A percentile compares a stretch with the other conserved stretches of the same genome.
Evolutionary conservation across 1,284 basidiomycete species (phyloP).

Genomic region (Ustilago loliicola): DNA sequence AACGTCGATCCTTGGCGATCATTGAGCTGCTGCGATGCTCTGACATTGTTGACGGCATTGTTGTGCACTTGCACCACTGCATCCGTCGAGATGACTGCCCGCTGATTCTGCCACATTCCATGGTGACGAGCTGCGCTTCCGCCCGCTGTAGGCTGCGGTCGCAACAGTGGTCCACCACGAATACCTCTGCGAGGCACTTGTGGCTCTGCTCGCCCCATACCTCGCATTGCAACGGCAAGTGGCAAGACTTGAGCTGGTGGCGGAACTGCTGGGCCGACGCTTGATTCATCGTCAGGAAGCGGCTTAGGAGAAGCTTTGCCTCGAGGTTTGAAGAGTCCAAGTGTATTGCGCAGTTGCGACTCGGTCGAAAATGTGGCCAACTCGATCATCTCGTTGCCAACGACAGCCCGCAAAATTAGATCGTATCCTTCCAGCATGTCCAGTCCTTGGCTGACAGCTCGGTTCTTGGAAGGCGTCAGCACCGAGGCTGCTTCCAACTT

Average conservation of each 20-base stretch:
- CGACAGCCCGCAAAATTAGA: constrained; percentile 15
- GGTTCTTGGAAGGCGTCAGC: constrained; percentile 8
- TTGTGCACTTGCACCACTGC: constrained; percentile 45
- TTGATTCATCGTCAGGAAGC: constrained; percentile 22
- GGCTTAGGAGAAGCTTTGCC: constrained; percentile 25
- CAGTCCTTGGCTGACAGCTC: background rate
- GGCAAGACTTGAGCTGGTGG: constrained; percentile 37
- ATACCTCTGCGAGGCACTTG: constrained; percentile 38
- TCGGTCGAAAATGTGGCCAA: constrained; percentile 45
- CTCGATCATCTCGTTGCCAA: constrained; percentile 22
- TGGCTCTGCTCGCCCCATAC: constrained; percentile 14
- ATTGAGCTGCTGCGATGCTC: constrained; percentile 33
- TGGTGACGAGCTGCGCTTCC: constrained; percentile 27
- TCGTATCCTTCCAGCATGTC: constrained; percentile 28
- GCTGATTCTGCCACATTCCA: constrained; percentile 41
- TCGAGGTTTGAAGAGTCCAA: constrained; percentile 40
- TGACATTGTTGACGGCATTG: constrained; percentile 43
- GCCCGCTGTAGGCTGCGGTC: constrained; percentile 11
- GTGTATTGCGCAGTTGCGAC: constrained; percentile 44
- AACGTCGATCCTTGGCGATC: constrained; percentile 7
- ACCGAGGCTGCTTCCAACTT: constrained; percentile 40
- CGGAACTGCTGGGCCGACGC: constrained; percentile 13
- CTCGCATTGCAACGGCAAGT: constrained; percentile 25
- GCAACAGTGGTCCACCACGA: constrained; percentile 43
- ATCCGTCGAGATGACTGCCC: constrained; percentile 44